Conservation (phyloP, 192 early-diverging fungal genomes). For the Coemansia sp. region DNA sequence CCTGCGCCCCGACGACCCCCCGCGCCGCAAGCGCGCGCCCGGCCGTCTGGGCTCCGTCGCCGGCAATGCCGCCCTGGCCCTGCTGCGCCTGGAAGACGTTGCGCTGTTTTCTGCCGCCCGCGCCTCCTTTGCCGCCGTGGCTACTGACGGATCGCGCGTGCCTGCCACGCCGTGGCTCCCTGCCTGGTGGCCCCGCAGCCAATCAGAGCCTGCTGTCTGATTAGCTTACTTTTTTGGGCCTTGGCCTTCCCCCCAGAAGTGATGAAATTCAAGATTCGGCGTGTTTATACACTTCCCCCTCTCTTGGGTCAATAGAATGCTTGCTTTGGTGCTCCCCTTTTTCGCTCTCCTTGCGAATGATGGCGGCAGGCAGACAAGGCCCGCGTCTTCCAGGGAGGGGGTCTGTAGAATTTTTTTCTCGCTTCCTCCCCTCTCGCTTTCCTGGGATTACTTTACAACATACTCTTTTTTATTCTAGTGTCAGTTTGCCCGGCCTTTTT, state of each 20-base stretch:
- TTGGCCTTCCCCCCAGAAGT: slow-evolving; percentile 9
- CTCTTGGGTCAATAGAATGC: neutral
- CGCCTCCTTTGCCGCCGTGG: slow-evolving; percentile 12
- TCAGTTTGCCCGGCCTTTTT: slow-evolving; percentile 2
- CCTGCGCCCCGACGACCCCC: slow-evolving; percentile 18
- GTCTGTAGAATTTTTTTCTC: neutral
- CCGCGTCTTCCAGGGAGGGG: neutral
- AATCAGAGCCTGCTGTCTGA: neutral
- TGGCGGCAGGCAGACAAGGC: neutral
- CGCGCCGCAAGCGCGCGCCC: slow-evolving; percentile 30
- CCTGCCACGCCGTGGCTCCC: slow-evolving; percentile 34
- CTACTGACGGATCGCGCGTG: slow-evolving; percentile 18
- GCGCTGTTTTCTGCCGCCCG: slow-evolving; percentile 1
- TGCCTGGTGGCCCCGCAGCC: slow-evolving; percentile 35
- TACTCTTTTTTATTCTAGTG: neutral
- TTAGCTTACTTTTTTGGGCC: neutral
- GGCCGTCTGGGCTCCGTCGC: slow-evolving; percentile 64
- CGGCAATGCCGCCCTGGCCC: slow-evolving; percentile 80
- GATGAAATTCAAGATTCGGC: no score
- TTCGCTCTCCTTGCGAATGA: neutral
- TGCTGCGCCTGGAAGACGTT: slow-evolving; percentile 79
- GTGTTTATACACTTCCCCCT: no score
- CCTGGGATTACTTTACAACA: neutral
- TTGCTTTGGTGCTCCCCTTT: neutral
- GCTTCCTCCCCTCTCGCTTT: neutral